Conservation (phyloP, 768 basidiomycete species). For the Hygrophoropsis aurantiaca region DNA sequence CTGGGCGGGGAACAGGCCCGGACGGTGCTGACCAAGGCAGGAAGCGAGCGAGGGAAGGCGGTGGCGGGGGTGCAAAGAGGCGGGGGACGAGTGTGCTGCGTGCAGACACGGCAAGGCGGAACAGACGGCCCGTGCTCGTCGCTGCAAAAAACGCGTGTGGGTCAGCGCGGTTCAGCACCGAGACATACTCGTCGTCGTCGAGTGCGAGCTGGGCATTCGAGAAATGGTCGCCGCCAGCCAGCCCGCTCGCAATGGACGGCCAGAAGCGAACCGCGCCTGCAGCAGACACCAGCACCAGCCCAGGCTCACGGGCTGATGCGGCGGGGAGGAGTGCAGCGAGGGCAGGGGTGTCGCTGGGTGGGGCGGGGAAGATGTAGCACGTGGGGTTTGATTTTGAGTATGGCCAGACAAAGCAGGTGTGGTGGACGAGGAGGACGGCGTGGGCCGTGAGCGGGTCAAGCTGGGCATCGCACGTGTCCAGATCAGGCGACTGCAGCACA, state of each 20-base stretch:
- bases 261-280: conserved; percentile 80
- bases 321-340: conserved; percentile 66
- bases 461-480: conserved; percentile 68
- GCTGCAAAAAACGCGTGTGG: conserved; percentile 67
- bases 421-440: conserved; percentile 66
- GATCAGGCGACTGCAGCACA: conserved; percentile 67
- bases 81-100: conserved; percentile 59
- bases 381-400: conserved; percentile 77
- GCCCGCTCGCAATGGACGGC: conserved; percentile 83
- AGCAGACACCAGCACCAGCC: conserved; percentile 74
- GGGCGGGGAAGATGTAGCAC: conserved; percentile 76
- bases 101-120: conserved; percentile 65
- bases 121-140: conserved; percentile 66
- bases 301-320: conserved; percentile 66
- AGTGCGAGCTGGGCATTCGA: conserved; percentile 45
- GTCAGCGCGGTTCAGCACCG: conserved; percentile 64
- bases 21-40: conserved; percentile 40
- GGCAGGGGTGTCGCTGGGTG: conserved; percentile 51
- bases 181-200: conserved; percentile 56
- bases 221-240: conserved; percentile 73
- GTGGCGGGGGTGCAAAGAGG: conserved; percentile 60
- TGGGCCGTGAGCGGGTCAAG: conserved; percentile 75
- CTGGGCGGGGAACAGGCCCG: conserved; percentile 43
- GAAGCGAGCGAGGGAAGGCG: conserved; percentile 42
- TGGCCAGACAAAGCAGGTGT: conserved; percentile 84